These are phyloP conservation scores for Chytriomyces sp. DNA, from an alignment of 192 early-diverging fungal species.

Conservation along the genomic window DNA sequence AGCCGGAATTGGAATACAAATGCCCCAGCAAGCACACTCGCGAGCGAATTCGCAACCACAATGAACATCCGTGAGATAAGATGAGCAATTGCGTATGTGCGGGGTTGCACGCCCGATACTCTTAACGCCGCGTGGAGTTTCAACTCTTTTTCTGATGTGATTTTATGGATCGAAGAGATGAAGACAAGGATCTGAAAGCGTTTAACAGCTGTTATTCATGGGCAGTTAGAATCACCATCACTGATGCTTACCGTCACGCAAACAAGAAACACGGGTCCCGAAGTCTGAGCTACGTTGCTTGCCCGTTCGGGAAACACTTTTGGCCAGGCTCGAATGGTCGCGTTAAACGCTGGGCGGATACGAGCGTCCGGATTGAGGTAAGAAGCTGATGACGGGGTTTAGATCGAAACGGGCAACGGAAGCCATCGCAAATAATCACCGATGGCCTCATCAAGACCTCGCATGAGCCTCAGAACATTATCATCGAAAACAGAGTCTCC, in stretches of 20 bases:
- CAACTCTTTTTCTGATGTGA: slow-evolving; percentile 61
- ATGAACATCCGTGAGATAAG: slow-evolving; percentile 52
- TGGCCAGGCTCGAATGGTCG: slow-evolving; percentile 62
- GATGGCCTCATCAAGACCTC: slow-evolving; percentile 70
- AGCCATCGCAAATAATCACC: slow-evolving; percentile 16
- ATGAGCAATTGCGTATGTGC: slow-evolving; percentile 61
- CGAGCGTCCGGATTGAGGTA: slow-evolving; percentile 30
- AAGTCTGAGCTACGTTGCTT: slow-evolving; percentile 37
- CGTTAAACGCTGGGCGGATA: slow-evolving; percentile 37
- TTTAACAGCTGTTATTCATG: neutral
- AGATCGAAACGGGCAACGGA: too few species aligned
- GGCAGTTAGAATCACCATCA: neutral
- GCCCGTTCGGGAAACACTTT: slow-evolving; percentile 46
- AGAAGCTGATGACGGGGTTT: neutral
- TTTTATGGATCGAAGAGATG: slow-evolving; percentile 54
- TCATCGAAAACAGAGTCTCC: slow-evolving; percentile 59
- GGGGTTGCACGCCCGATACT: slow-evolving; percentile 61
- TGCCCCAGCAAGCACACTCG: slow-evolving; percentile 54
- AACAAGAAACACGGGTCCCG: slow-evolving; percentile 52
- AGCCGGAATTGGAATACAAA: slow-evolving; percentile 57
- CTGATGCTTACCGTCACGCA: slow-evolving; percentile 28
- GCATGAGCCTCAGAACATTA: slow-evolving; percentile 55
- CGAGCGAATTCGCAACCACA: slow-evolving; percentile 52
- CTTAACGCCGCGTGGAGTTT: slow-evolving; percentile 61
- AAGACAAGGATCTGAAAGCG: slow-evolving; percentile 39